Evolutionary conservation across 805 yeast species (phyloP).

Genomic region (Jamesozyma hellenica): DNA sequence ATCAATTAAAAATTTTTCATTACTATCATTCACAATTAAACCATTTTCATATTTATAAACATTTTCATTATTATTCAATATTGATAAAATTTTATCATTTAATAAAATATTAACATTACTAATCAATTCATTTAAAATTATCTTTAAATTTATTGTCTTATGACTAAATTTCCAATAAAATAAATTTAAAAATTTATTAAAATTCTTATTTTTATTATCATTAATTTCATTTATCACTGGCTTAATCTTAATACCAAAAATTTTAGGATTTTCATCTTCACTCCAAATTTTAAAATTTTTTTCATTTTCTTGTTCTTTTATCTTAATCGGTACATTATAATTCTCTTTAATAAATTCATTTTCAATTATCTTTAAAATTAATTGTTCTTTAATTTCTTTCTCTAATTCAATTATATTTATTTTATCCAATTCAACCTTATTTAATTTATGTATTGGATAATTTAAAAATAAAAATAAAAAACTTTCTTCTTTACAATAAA

Average conservation of each 20-base stretch:
- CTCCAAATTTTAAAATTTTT: constrained; percentile 24
- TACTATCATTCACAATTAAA: constrained; percentile 12
- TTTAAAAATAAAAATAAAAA: constrained; percentile 23
- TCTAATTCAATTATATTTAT: constrained; percentile 16
- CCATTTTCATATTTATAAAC: constrained; percentile 23
- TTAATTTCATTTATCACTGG: constrained; percentile 7
- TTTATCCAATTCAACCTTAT: constrained; percentile 14
- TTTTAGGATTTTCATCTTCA: constrained; percentile 24
- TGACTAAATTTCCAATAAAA: constrained; percentile 21
- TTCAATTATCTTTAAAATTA: constrained; percentile 17
- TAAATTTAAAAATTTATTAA: constrained; percentile 21
- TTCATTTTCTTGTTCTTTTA: constrained; percentile 9
- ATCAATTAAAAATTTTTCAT: neutral
- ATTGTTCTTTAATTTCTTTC: constrained; percentile 13
- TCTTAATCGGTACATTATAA: constrained; percentile 25
- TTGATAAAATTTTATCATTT: too few species aligned
- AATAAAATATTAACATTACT: too few species aligned
- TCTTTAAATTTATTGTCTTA: constrained; percentile 14
- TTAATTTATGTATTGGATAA: constrained; percentile 17
- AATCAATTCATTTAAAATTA: neutral
- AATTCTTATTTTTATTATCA: constrained; percentile 6
- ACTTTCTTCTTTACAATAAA: constrained; percentile 17
- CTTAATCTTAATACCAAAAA: constrained; percentile 19
- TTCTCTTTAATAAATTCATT: constrained; percentile 27
- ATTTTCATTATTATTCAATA: too few species aligned